Conservation (phyloP, 163 green algal genomes). For the Scenedesmus sp. region DNA sequence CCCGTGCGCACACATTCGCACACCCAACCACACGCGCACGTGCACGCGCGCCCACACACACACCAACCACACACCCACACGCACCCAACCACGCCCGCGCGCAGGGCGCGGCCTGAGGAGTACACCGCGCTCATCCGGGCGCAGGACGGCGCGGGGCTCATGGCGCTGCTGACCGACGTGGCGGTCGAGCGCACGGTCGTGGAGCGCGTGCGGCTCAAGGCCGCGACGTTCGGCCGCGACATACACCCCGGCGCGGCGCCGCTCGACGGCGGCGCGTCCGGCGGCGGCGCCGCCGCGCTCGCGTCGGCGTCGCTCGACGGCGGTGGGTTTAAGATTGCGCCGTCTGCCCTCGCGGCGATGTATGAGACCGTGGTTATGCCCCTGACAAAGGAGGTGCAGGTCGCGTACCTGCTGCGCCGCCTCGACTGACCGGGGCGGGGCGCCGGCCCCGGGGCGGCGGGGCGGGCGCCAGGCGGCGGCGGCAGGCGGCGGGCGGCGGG, state of each 20-base stretch:
- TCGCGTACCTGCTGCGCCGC: constrained; percentile 81
- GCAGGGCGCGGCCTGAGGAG: constrained; percentile 65
- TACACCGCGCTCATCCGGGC: constrained; percentile 78
- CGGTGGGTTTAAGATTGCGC: constrained; percentile 72
- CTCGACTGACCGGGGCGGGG: too few relatives aligned
- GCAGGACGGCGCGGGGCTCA: constrained; percentile 83
- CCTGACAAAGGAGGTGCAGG: constrained; percentile 98
- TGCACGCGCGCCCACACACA: too few relatives aligned
- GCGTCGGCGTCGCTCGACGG: constrained; percentile 25
- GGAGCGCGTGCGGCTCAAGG: constrained; percentile 89
- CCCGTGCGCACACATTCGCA: too few relatives aligned
- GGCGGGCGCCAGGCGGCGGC: background rate
- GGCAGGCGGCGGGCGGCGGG: background rate
- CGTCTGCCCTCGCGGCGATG: constrained; percentile 84
- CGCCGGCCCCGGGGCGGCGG: too few relatives aligned
- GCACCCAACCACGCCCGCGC: background rate
- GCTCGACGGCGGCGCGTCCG: background rate
- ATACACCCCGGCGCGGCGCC: constrained; percentile 27
- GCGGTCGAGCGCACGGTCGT: constrained; percentile 86
- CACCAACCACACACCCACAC: too few relatives aligned
- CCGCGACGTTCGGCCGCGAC: constrained; percentile 93
- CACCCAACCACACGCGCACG: too few relatives aligned
- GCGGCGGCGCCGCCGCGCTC: constrained; percentile 2
- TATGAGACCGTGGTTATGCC: constrained; percentile 97
- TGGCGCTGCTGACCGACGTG: constrained; percentile 91